A percentile compares a stretch with the other conserved stretches of the same genome.
phyloP scores from a whole-genome alignment of 73 alveolate species.

The Paramecium octaurelia region DNA sequence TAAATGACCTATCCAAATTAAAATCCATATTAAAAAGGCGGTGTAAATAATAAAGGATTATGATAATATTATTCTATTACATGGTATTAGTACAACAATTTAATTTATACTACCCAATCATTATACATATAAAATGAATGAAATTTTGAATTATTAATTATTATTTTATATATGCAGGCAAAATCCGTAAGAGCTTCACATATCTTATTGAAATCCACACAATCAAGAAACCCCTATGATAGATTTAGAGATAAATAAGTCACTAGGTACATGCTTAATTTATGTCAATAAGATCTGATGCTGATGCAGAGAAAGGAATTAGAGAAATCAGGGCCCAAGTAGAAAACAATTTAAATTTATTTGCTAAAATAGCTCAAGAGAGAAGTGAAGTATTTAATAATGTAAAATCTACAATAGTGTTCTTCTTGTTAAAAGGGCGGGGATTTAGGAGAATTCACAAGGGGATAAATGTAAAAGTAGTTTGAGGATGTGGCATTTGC shows the following conservation, averaged over 20 bases:
- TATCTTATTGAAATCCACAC: neutral
- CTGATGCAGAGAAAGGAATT: neutral
- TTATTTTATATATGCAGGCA: neutral
- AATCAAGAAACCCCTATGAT: slow-evolving; percentile 41
- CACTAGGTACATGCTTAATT: neutral
- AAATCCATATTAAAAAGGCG: slow-evolving; percentile 50
- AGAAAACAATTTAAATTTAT: neutral
- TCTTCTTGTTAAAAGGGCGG: slow-evolving; percentile 93
- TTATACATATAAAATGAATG: neutral
- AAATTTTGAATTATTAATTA: neutral
- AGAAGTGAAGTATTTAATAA: slow-evolving; percentile 13
- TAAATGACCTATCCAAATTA: neutral
- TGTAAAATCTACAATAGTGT: slow-evolving; percentile 62
- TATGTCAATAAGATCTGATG: neutral
- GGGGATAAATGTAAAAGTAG: slow-evolving; percentile 90
- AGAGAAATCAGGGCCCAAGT: neutral
- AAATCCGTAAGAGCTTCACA: slow-evolving; percentile 12
- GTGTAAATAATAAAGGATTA: neutral
- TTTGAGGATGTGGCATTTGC: slow-evolving; percentile 96
- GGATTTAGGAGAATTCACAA: slow-evolving; percentile 89
- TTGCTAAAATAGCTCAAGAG: slow-evolving; percentile 4
- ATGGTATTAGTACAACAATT: neutral
- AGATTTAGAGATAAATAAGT: neutral
- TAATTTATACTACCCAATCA: neutral
- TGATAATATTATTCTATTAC: neutral